phyloP scores from a whole-genome alignment of 2,329 filamentous ascomycete genomes.

The Paracamarosporium sp. region DNA sequence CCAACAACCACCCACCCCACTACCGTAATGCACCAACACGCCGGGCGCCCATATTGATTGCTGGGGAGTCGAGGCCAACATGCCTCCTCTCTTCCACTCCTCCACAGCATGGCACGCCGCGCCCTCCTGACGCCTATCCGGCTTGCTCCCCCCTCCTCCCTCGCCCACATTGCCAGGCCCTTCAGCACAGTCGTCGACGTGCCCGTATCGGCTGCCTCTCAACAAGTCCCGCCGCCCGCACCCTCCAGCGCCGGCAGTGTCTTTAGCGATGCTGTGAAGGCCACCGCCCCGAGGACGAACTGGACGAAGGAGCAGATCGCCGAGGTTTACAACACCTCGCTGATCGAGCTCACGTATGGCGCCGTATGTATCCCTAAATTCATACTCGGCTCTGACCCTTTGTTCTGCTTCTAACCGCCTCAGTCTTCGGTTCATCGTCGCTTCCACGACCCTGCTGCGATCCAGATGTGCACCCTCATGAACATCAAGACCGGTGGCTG shows the following conservation, averaged over 20 bases:
- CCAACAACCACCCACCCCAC: too few species aligned
- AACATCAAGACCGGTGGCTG: slow-evolving; percentile 96
- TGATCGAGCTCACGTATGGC: slow-evolving; percentile 79
- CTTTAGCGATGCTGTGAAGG: slow-evolving; percentile 61
- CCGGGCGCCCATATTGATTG: neutral
- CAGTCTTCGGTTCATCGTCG: slow-evolving; percentile 80
- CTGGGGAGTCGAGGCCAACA: neutral
- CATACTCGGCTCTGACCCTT: neutral
- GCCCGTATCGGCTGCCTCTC: slow-evolving; percentile 31
- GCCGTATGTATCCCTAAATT: slow-evolving; percentile 62
- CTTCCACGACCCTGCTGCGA: slow-evolving; percentile 82
- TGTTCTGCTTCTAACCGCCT: slow-evolving; percentile 9
- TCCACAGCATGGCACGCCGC: slow-evolving; percentile 13
- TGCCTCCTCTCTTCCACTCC: neutral
- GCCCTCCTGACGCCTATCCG: slow-evolving; percentile 15
- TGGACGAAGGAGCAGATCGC: slow-evolving; percentile 86
- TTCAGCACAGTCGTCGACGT: slow-evolving; percentile 44
- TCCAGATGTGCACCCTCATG: slow-evolving; percentile 94
- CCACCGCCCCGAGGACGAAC: slow-evolving; percentile 68
- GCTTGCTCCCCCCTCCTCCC: neutral
- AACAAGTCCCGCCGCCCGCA: slow-evolving; percentile 22
- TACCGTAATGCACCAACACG: neutral
- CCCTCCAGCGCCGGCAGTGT: slow-evolving; percentile 21
- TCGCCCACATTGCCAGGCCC: slow-evolving; percentile 15
- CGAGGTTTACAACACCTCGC: slow-evolving; percentile 79